Conservation (phyloP, 176 grass and related monocot genomes). For the Neostapfia colusana region DNA sequence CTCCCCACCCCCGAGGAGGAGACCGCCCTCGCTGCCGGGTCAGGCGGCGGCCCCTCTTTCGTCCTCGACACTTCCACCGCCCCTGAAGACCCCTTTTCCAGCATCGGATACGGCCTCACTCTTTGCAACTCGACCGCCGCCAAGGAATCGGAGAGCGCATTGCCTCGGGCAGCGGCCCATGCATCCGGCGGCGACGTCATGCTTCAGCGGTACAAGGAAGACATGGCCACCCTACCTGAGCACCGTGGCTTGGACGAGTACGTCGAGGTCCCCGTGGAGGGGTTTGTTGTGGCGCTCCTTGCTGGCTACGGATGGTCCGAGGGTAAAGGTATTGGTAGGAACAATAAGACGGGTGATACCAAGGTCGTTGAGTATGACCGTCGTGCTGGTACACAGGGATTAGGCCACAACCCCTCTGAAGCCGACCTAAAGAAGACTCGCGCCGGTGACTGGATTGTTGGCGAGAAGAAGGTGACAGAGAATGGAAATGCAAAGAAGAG, state of each 20-base stretch:
- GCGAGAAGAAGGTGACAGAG: conserved; percentile 35
- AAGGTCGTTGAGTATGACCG: conserved; percentile 66
- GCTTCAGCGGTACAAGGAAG: conserved; percentile 73
- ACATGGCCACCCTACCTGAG: conserved; percentile 70
- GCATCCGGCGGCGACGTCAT: conserved; percentile 45
- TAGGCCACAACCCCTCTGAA: conserved; percentile 67
- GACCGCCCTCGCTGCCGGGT: conserved; percentile 43
- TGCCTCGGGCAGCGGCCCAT: not conserved
- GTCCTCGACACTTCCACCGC: conserved; percentile 75
- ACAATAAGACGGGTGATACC: conserved; percentile 66
- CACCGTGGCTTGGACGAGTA: conserved; percentile 77
- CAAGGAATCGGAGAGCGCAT: conserved; percentile 2
- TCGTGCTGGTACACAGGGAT: conserved; percentile 56
- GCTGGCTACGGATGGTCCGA: conserved; percentile 86
- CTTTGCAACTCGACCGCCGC: conserved; percentile 34
- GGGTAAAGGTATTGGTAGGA: conserved; percentile 73
- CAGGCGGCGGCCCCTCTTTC: conserved; percentile 48
- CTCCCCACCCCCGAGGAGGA: conserved; percentile 82
- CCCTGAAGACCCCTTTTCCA: conserved; percentile 57
- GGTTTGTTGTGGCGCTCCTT: conserved; percentile 70
- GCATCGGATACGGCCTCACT: conserved; percentile 69
- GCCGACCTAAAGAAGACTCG: conserved; percentile 76
- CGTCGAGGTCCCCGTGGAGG: conserved; percentile 62
- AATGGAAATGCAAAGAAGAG: conserved; percentile 54
- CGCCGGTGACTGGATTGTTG: conserved; percentile 56